Conservation (phyloP, 768 basidiomycete genomes). For the Mycena amicta region DNA sequence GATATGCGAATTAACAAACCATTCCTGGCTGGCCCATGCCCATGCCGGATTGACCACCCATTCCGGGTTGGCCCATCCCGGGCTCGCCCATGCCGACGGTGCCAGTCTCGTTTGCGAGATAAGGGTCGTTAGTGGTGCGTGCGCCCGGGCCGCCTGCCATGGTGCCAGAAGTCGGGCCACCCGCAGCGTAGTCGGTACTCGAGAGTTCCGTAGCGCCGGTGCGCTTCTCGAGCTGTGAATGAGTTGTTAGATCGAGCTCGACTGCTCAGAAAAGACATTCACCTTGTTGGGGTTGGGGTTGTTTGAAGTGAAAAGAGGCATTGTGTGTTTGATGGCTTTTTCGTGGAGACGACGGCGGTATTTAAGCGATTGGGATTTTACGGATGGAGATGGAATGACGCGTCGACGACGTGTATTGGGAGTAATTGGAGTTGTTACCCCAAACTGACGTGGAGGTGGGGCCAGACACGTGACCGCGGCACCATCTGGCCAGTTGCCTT, state of each 20-base stretch:
- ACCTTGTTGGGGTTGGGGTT: slow-evolving; percentile 20
- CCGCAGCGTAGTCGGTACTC: not conserved
- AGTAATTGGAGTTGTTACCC: not conserved
- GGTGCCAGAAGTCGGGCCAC: not conserved
- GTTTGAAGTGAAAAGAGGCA: slow-evolving; percentile 34
- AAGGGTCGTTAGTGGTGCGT: not conserved
- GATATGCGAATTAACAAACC: slow-evolving; percentile 3
- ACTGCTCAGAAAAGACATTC: not conserved
- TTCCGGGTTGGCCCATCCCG: not conserved
- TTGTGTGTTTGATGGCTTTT: slow-evolving; percentile 10
- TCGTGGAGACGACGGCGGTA: not conserved
- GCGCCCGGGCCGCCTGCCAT: not conserved
- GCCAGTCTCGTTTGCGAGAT: not conserved
- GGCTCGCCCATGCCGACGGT: too few species aligned
- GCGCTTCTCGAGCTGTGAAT: not conserved
- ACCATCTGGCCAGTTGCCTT: too few species aligned
- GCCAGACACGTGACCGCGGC: not conserved
- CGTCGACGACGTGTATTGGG: not conserved
- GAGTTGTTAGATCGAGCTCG: not conserved
- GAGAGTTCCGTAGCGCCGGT: slow-evolving; percentile 1
- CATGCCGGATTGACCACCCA: not conserved
- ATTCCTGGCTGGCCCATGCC: slow-evolving; percentile 8
- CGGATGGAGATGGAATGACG: not conserved
- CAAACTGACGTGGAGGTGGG: not conserved
- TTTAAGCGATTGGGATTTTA: not conserved